phyloP scores from a whole-genome alignment of 768 basidiomycete genomes.

The Tricholoma flavovirens region DNA sequence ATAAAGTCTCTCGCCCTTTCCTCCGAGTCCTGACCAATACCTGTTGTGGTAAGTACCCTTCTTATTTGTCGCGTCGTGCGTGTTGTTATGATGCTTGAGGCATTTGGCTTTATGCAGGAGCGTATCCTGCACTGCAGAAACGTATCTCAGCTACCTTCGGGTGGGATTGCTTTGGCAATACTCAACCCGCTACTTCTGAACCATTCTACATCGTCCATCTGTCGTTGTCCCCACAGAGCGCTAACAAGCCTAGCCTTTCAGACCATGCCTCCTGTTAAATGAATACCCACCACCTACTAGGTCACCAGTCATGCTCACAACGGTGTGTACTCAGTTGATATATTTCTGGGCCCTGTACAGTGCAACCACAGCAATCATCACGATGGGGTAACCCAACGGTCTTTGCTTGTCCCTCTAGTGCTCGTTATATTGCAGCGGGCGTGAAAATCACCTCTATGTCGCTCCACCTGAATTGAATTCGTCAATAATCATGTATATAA shows the following conservation, averaged over 20 bases:
- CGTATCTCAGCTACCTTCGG: conserved; percentile 89
- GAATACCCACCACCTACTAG: no score
- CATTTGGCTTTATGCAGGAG: conserved; percentile 86
- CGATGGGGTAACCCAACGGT: no score
- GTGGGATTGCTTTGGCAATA: conserved; percentile 40
- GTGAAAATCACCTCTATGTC: no score
- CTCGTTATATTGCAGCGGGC: no score
- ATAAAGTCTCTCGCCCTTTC: conserved; percentile 6
- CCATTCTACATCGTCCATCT: conserved; percentile 3
- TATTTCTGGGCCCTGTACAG: no score
- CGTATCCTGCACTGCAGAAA: conserved; percentile 74
- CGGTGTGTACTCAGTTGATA: no score
- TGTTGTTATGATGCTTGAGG: conserved; percentile 75
- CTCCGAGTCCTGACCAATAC: not conserved
- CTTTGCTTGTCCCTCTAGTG: no score
- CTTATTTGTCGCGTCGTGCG: not conserved
- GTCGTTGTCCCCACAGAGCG: not conserved
- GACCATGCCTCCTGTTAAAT: no score
- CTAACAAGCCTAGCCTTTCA: not conserved
- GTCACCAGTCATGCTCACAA: no score
- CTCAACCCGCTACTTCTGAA: conserved; percentile 40
- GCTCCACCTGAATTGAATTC: no score
- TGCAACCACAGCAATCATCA: no score
- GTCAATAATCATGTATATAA: no score
- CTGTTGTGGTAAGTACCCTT: not conserved